These are phyloP conservation scores for Beauveria pseudobassiana DNA, from an alignment of 2,329 filamentous ascomycete genomes.

Conservation along the genomic window DNA sequence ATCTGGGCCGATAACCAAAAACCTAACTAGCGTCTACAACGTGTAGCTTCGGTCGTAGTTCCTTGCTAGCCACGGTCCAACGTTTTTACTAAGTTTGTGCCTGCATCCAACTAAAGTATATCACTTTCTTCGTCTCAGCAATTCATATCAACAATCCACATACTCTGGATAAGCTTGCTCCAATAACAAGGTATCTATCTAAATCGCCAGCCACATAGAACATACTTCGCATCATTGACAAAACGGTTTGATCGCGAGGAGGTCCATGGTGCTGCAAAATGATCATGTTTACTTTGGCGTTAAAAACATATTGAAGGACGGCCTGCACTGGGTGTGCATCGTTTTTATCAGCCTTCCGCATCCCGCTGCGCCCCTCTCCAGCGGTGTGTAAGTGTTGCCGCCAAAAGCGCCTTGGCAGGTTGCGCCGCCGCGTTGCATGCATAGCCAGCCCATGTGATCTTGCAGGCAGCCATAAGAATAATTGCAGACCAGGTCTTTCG, in stretches of 20 bases:
- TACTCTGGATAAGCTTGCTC: constrained; percentile 10
- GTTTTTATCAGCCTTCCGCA: no score
- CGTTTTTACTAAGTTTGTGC: neutral
- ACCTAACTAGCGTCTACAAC: neutral
- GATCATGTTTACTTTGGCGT: no score
- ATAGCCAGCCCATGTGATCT: no score
- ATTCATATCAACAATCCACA: constrained; percentile 3
- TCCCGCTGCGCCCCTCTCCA: no score
- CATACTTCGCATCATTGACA: constrained; percentile 7
- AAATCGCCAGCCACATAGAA: constrained; percentile 12
- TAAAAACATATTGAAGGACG: no score
- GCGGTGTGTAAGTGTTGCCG: no score
- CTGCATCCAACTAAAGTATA: neutral
- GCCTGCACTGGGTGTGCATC: no score
- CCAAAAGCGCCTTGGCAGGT: no score
- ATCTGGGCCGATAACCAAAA: neutral
- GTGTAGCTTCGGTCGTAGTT: neutral
- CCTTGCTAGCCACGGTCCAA: constrained; percentile 1
- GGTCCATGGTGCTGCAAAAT: no score
- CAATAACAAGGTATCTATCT: constrained; percentile 11
- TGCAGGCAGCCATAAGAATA: no score
- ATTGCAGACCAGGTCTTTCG: no score
- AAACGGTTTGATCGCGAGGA: neutral
- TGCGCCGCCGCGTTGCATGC: no score
- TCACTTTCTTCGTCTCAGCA: constrained; percentile 13